Conservation (phyloP, 2,329 filamentous ascomycete species). For the Fusarium redolens region DNA sequence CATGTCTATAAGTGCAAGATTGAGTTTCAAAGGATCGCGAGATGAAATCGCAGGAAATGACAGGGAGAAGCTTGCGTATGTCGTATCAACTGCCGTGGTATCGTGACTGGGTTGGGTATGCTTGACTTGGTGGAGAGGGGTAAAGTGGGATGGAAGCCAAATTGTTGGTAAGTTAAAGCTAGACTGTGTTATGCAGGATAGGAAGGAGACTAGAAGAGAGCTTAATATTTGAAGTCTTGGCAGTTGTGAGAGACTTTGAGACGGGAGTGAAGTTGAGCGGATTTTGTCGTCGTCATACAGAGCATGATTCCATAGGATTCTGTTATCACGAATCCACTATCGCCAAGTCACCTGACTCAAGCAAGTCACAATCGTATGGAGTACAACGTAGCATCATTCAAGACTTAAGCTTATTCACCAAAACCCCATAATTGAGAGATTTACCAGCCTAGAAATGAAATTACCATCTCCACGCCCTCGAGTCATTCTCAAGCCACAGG, state of each 20-base stretch:
- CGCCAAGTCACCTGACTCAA: conserved; percentile 3
- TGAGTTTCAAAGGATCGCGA: neutral
- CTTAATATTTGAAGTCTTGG: neutral
- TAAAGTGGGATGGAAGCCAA: conserved; percentile 5
- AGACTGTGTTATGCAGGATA: neutral
- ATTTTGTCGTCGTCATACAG: neutral
- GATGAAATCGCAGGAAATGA: neutral
- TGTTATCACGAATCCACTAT: neutral
- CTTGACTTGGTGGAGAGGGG: neutral
- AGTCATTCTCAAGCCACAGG: neutral
- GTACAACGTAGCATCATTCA: neutral
- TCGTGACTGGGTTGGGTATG: neutral
- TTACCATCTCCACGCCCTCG: neutral
- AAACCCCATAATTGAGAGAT: neutral
- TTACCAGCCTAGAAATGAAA: neutral
- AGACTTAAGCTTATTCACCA: neutral
- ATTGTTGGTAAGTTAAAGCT: neutral
- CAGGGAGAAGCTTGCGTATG: neutral
- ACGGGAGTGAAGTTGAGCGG: neutral
- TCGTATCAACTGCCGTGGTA: neutral
- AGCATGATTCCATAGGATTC: neutral
- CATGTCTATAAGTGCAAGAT: conserved; percentile 21
- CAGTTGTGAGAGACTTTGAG: neutral
- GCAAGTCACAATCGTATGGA: neutral
- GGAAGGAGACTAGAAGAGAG: neutral